Conservation (phyloP, 2,329 filamentous ascomycete species). For the Sporothrix variecibatus region DNA sequence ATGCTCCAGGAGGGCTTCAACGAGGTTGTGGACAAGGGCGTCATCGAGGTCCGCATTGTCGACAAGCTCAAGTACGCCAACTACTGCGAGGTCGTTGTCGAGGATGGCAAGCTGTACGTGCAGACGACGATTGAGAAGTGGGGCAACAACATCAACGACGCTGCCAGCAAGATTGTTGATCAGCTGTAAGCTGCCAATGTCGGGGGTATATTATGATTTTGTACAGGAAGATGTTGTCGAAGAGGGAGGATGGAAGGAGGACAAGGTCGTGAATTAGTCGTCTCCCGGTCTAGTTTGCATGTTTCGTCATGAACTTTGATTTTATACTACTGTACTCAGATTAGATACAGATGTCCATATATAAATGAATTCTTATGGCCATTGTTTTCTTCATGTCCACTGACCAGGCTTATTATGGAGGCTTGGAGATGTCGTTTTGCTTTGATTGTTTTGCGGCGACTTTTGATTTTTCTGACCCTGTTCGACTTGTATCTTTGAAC, state of each 20-base stretch:
- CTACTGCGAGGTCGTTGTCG: constrained; percentile 51
- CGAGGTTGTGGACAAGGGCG: constrained; percentile 47
- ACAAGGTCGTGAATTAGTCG: not conserved
- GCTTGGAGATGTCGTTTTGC: too few species aligned
- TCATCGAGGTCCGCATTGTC: constrained; percentile 50
- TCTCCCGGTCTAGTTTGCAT: not conserved
- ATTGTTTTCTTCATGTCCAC: too few species aligned
- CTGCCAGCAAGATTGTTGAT: constrained; percentile 41
- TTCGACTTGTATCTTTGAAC: too few species aligned
- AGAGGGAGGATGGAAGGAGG: not conserved
- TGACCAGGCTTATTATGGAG: too few species aligned
- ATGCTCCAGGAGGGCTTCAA: constrained; percentile 51
- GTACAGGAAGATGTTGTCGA: not conserved
- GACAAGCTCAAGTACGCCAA: constrained; percentile 45
- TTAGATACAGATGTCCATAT: not conserved
- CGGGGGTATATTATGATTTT: not conserved
- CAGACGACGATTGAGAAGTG: constrained; percentile 37
- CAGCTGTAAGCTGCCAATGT: constrained; percentile 35
- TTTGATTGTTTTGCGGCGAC: too few species aligned
- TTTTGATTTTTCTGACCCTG: too few species aligned
- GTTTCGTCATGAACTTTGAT: not conserved
- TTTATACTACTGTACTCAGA: not conserved
- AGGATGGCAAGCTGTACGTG: constrained; percentile 53
- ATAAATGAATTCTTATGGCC: too few species aligned
- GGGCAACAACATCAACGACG: constrained; percentile 42